A percentile compares a stretch with the other conserved stretches of the same genome.
phyloP scores from a whole-genome alignment of 768 basidiomycete genomes.

The Panaeolus papilionaceus region DNA sequence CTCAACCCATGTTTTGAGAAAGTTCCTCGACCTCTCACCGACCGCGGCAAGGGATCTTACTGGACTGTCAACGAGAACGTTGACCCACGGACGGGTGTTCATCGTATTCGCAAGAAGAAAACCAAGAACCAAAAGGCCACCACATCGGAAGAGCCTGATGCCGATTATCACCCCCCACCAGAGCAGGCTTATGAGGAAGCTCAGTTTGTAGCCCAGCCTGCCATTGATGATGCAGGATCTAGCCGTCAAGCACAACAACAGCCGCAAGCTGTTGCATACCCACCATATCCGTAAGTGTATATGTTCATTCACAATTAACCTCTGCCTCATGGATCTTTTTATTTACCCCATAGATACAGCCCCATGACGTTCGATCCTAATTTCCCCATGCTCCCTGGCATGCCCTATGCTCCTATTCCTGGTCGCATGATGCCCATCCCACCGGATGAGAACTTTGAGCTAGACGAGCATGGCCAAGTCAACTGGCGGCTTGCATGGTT shows the following conservation, averaged over 20 bases:
- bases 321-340: slow-evolving; percentile 14
- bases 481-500: slow-evolving; percentile 83
- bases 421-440: slow-evolving; percentile 65
- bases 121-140: slow-evolving; percentile 59
- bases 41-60: slow-evolving; percentile 90
- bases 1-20: slow-evolving; percentile 93
- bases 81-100: slow-evolving; percentile 88
- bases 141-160: slow-evolving; percentile 63
- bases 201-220: slow-evolving; percentile 60
- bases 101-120: slow-evolving; percentile 89
- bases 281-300: slow-evolving; percentile 62
- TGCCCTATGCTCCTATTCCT: slow-evolving; percentile 65
- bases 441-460: slow-evolving; percentile 68
- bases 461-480: slow-evolving; percentile 81
- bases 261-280: slow-evolving; percentile 51
- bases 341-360: slow-evolving; percentile 25
- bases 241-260: slow-evolving; percentile 53
- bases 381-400: slow-evolving; percentile 70
- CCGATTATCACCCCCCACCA: slow-evolving; percentile 63
- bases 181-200: slow-evolving; percentile 60
- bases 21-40: slow-evolving; percentile 88
- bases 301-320: background rate
- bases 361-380: slow-evolving; percentile 71
- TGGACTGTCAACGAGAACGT: slow-evolving; percentile 94
- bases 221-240: slow-evolving; percentile 67